Evolutionary conservation across 2,329 filamentous ascomycete species (phyloP), one percentile per base, ranked within the genome.

Genomic region (Microdochium trichocladiopsis): DNA sequence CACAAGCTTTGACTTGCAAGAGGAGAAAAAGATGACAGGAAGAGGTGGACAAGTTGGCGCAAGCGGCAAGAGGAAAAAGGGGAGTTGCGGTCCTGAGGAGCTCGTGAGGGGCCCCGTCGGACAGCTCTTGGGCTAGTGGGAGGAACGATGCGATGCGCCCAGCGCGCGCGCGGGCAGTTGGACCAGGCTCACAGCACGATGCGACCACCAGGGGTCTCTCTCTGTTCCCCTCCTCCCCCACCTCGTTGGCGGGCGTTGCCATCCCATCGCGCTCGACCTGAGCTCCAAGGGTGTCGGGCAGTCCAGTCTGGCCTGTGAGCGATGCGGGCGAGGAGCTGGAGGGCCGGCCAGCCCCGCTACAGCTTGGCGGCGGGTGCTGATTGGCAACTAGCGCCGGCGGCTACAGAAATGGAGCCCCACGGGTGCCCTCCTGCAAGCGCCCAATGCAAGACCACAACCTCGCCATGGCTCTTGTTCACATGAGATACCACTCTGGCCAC

Each of bases 11-110:
- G 22, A 48, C 55, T 56, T 25, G 16, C 49, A 50, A 23, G 51
- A 45, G n/a, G n/a, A 49, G 50, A 55, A 36, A 43, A 10, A 47
- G 49, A 36, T 31, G 37, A 22, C 33, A 51, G 51, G 51, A 48
- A 48, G 52, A 51, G 47, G 53, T 12, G 21, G 16, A 22, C 5
- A 9, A 45, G 41, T 18, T 3, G 6, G 41, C 16, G 41, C 36
- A 41, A 5, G 8, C 8, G n/a, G 36, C 11, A 18, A 10, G 41
- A 45, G 18, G 6, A 21, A 22, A 16, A 45, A 18, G 18, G 16
- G 22, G 41, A 12, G 41, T 21, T 12, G 41, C 41, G 41, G 28
- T 31, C 41, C 22, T 18, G 41, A 16, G 41, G 41, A 45, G 41
- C 41, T 45, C 12, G 41, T 22, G 41, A 45, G 41, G 41, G 41